Base-by-base conservation (phyloP, 2,329 filamentous ascomycete genomes). In the Nothopassalora personata region DNA sequence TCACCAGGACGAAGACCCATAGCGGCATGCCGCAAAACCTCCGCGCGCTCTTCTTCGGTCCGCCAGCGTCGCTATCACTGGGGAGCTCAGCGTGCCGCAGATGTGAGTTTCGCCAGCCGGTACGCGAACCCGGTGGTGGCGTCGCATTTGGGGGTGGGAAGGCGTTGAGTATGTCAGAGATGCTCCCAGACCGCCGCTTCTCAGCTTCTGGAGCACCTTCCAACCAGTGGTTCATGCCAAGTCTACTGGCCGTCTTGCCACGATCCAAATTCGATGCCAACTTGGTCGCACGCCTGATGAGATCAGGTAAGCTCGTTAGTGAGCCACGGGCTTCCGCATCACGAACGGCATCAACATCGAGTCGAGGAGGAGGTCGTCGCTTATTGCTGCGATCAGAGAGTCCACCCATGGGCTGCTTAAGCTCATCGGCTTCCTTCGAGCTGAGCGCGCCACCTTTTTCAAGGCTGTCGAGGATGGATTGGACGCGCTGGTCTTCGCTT, bases 261-360 rank as follows among this genome's bases (percentile, higher is more conserved):
- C 86, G 86, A 68, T 97, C 93, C 59, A 99, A 86, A 74, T 96
- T 91, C 0, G 90, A 85, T 15, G 92, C 93, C 39, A 97, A 78
- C 64, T 85, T 86, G 0, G 93, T 97, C 10, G 94, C 94, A 66
- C 94, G 85, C 68, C 86, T 83, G 66, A 99, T 97, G 60, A 99
- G 78, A 72, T 97, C 94, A 0, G 92, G 89, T 60, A 99, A 78
- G 74, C 92, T 97, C 1, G 94, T 97, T 63, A 96, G 80, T 71
- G 92, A 97, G 4, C 91, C 92, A 69, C 94, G 85, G 1, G 88
- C 84, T 73, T 97, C 91, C 15, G 90, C 89, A 54, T 88, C 86
- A 64, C 86, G 83, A 3, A 96, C 89, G 4, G 89, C 89, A 69
- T 92, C 87, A 27, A 97, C 87, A 70, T 97, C 86, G 4, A 97